Evolutionary conservation across 352 stramenopile species (phyloP).

Genomic region (Globisporangium paddicum): DNA sequence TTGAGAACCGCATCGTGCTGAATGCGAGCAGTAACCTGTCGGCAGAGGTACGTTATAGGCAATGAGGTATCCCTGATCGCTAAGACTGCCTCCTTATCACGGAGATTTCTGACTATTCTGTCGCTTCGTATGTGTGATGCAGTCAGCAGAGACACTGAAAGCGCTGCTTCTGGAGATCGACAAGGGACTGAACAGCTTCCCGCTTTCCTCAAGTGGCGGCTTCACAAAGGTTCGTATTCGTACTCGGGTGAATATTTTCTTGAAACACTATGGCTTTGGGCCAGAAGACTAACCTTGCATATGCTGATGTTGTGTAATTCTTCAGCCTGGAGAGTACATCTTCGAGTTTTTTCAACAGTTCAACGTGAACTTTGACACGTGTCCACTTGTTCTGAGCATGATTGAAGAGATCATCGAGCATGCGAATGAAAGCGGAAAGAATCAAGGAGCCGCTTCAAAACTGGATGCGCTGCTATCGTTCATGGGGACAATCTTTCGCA

Average conservation of each 20-base stretch:
- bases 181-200: slow-evolving; percentile 75
- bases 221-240: slow-evolving; percentile 68
- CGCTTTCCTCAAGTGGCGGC: slow-evolving; percentile 58
- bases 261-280: neutral
- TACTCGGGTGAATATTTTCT: neutral
- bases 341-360: slow-evolving; percentile 91
- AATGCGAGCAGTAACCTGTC: slow-evolving; percentile 46
- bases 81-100: neutral
- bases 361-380: slow-evolving; percentile 88
- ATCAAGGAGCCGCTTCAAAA: slow-evolving; percentile 61
- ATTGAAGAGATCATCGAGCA: slow-evolving; percentile 88
- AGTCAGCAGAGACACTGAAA: slow-evolving; percentile 80
- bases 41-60: slow-evolving; percentile 39
- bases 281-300: neutral
- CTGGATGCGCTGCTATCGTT: slow-evolving; percentile 81
- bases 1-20: slow-evolving; percentile 53
- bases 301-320: neutral
- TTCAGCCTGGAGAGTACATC: slow-evolving; percentile 79
- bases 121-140: neutral
- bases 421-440: slow-evolving; percentile 64
- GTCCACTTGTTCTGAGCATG: slow-evolving; percentile 80
- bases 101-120: neutral
- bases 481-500: slow-evolving; percentile 81
- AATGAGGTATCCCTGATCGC: neutral
- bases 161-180: slow-evolving; percentile 83